Base-by-base conservation (phyloP, 169 alveolate genomes). In the Eimeria mitis region DNA sequence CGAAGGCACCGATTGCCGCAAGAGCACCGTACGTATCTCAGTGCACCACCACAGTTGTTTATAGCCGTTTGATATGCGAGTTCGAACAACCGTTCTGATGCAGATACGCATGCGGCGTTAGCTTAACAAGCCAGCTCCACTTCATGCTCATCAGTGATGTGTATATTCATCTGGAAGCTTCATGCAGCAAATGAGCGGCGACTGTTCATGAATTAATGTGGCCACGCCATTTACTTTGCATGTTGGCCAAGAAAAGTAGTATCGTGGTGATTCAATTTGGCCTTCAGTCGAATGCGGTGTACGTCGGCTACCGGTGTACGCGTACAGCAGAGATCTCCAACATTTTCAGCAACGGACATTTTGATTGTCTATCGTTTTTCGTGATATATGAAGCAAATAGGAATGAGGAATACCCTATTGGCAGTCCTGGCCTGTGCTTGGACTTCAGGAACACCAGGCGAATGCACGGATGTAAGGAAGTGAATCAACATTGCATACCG, bases 391-490 rank as follows among this genome's bases (percentile, higher is more conserved):
- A 21, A 61, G 81, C 71, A 16, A 31, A 37, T 63, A n/a, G 54
- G n/a, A 37, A 73, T 63, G 34, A 23, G 25, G 68, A 16, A 13
- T 21, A 2, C n/a, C 8, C 4, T 21, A 5, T 8, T 87, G 61
- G 49, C 63, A 2, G n/a, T 61, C 65, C 81, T 61, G 25, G 19
- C 47, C 34, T 61, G 54, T 54, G n/a, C 25, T 87, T 87, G 81
- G 61, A 34, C 47, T 34, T 25, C 23, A 47, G 25, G 13, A 25
- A 47, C 83, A 25, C 65, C 83, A 44, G 71, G 92, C 42, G 83
- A 87, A 28, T 44, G 81, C 37, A 34, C 83, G 65, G 71, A 63
- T 63, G 92, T 87, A 87, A 87, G 92, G 59, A 42, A 87, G 7
- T n/a, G 83, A 63, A 59, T 9, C 40, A 37, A n/a, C 13, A 9